These are phyloP conservation scores for Sphagnum magellanicum DNA, from an alignment of 228 moss, liverwort and hornwort species.

Conservation along the genomic window DNA sequence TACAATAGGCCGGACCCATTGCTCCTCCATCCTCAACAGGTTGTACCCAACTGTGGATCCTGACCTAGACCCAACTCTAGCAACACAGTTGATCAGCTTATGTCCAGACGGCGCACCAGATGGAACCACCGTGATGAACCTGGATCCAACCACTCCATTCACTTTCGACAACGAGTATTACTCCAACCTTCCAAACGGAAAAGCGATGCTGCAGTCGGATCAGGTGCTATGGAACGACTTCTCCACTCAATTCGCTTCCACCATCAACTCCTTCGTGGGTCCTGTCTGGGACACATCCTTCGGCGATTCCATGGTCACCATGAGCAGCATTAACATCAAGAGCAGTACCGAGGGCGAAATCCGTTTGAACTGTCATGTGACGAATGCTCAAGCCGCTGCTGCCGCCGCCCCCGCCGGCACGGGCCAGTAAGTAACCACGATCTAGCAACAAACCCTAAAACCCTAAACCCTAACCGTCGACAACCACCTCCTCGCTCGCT, in stretches of 20 bases:
- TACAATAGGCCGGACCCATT: slow-evolving; percentile 38
- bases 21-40: slow-evolving; percentile 18
- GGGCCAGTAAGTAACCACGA: too few species aligned
- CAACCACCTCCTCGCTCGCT: too few species aligned
- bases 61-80: slow-evolving; percentile 17
- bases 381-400: slow-evolving; percentile 5
- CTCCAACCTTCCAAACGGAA: slow-evolving; percentile 32
- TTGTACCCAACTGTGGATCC: slow-evolving; percentile 25
- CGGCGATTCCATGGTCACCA: slow-evolving; percentile 33
- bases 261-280: slow-evolving; percentile 32
- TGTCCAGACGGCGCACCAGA: slow-evolving; percentile 5
- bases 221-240: slow-evolving; percentile 34
- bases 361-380: slow-evolving; percentile 28
- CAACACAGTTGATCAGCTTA: slow-evolving; percentile 2
- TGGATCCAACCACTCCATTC: slow-evolving; percentile 36
- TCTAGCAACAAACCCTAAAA: too few species aligned
- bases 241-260: slow-evolving; percentile 31
- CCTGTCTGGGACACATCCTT: slow-evolving; percentile 19
- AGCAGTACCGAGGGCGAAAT: slow-evolving; percentile 30
- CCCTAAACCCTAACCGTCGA: too few species aligned
- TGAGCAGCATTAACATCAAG: slow-evolving; percentile 47
- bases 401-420: too few species aligned
- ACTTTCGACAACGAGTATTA: slow-evolving; percentile 49
- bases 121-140: slow-evolving; percentile 22
- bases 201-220: slow-evolving; percentile 37